Conservation (phyloP, 2,329 filamentous ascomycete species). For the Ceratocystis alfenasii region DNA sequence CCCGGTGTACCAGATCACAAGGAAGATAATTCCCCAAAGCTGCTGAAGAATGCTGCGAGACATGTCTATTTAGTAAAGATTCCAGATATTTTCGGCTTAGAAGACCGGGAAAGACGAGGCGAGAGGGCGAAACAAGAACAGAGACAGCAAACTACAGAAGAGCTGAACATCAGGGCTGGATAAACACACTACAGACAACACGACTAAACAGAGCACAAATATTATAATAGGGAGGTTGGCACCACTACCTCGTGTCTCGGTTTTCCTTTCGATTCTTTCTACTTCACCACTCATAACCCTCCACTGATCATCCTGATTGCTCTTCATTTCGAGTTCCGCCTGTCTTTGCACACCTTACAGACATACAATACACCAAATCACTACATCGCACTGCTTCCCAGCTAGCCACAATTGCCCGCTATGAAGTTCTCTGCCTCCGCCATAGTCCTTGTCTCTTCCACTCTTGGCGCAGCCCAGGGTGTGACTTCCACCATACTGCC, state of each 20-base stretch:
- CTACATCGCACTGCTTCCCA: constrained; percentile 9
- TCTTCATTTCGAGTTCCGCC: not conserved
- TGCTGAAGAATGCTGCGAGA: constrained; percentile 4
- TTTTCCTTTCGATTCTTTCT: not conserved
- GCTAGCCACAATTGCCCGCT: constrained; percentile 23
- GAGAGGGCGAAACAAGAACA: not conserved
- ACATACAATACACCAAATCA: not conserved
- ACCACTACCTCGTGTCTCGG: not conserved
- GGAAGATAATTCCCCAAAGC: not conserved
- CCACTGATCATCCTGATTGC: not conserved
- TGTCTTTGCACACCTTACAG: not conserved
- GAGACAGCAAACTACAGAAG: not conserved
- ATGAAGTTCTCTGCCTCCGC: constrained; percentile 25
- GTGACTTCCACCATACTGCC: constrained; percentile 38
- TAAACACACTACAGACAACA: not conserved
- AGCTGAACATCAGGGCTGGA: not conserved
- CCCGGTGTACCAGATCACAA: not conserved
- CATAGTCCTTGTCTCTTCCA: constrained; percentile 32
- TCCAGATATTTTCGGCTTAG: not conserved
- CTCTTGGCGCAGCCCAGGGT: constrained; percentile 30
- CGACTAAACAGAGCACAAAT: not conserved
- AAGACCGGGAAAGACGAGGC: constrained; percentile 8
- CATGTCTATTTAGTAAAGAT: not conserved
- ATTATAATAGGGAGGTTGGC: not conserved
- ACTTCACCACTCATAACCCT: not conserved